Conservation (phyloP, 202 grass and related monocot genomes). For the Brachypodium distachyon region DNA sequence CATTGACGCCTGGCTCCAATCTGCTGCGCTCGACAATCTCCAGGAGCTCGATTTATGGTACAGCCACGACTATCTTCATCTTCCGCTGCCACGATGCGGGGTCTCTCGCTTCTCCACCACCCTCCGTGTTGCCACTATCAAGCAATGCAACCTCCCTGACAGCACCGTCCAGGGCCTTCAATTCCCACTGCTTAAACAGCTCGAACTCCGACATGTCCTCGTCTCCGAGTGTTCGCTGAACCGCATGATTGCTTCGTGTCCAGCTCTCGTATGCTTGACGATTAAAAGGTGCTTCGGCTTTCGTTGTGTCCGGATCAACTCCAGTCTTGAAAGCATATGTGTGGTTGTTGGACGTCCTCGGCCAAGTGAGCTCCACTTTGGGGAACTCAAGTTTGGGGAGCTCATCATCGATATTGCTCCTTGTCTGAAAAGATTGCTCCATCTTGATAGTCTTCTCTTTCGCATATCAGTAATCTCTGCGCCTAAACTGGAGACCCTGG, state of each 20-base stretch:
- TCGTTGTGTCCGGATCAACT: conserved; percentile 2
- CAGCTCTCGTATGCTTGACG: conserved; percentile 12
- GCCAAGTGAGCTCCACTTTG: too few species aligned
- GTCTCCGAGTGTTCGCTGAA: conserved; percentile 10
- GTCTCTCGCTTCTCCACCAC: not conserved
- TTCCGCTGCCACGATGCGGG: too few species aligned
- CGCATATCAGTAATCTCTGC: not conserved
- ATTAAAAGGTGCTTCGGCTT: not conserved
- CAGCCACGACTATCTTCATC: too few species aligned
- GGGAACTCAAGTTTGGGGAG: not conserved
- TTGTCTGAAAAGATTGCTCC: not conserved
- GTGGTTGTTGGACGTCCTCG: too few species aligned
- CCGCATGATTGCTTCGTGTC: conserved; percentile 2
- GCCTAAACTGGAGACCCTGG: not conserved
- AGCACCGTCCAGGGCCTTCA: not conserved
- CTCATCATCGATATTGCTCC: not conserved
- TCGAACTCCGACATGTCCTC: not conserved
- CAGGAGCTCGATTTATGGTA: not conserved
- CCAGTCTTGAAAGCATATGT: not conserved
- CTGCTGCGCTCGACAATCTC: not conserved
- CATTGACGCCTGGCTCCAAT: not conserved
- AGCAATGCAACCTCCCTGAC: not conserved
- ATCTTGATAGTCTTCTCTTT: not conserved
- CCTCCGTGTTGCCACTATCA: not conserved
- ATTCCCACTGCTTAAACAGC: not conserved